Conservation (phyloP, 75 land plant species). For the Cryptomeria japonica region DNA sequence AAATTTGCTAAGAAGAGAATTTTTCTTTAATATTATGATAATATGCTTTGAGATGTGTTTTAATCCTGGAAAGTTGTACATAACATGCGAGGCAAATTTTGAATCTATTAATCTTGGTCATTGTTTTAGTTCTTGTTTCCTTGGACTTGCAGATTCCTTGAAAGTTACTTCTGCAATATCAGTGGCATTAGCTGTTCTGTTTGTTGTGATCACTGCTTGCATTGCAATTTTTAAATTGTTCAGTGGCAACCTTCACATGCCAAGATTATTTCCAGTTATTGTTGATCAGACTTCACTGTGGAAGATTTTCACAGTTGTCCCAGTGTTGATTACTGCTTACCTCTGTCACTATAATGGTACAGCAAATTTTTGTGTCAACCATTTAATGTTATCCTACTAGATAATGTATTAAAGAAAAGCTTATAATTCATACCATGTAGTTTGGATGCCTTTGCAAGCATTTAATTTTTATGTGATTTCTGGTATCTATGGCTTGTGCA, state of each 20-base stretch:
- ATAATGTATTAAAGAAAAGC: not conserved
- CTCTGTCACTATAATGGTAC: slow-evolving; percentile 48
- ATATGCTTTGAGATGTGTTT: not conserved
- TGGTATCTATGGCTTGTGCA: slow-evolving; percentile 1
- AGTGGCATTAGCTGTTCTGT: slow-evolving; percentile 40
- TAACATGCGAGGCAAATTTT: not conserved
- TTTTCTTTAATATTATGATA: not conserved
- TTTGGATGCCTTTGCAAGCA: not conserved
- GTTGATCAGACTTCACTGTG: slow-evolving; percentile 31
- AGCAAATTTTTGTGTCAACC: not conserved
- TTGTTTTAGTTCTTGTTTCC: slow-evolving; percentile 1
- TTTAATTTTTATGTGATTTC: not conserved
- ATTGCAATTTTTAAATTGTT: slow-evolving; percentile 25
- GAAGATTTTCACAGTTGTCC: slow-evolving; percentile 42
- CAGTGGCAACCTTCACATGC: slow-evolving; percentile 21
- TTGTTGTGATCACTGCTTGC: slow-evolving; percentile 27
- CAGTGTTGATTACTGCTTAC: slow-evolving; percentile 39
- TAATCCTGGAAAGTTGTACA: not conserved
- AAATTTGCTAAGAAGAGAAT: not conserved
- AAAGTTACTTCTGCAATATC: slow-evolving; percentile 39
- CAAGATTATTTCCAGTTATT: slow-evolving; percentile 27
- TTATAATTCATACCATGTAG: not conserved
- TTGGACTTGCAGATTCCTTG: slow-evolving; percentile 26
- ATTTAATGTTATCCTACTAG: not conserved
- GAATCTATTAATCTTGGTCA: not conserved